A percentile compares a stretch with the other conserved stretches of the same genome.
These are phyloP conservation scores for Neonectria ditissima DNA, from an alignment of 2,329 filamentous ascomycete genomes.

Conservation along the genomic window DNA sequence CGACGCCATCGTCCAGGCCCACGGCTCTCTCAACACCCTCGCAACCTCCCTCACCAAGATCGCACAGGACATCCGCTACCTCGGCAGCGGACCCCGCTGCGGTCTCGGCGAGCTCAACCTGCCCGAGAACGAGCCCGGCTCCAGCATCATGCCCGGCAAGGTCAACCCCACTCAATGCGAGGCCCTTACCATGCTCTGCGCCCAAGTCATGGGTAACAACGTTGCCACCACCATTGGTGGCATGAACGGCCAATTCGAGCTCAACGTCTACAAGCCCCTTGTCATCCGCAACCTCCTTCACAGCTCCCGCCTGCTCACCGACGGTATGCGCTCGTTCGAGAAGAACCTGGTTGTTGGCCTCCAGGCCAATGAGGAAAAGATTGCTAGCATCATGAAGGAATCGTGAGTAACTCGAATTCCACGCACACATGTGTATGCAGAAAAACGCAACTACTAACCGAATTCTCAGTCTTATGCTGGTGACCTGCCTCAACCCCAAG, in stretches of 20 bases:
- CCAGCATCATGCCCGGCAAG: slow-evolving; percentile 99
- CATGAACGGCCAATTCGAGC: slow-evolving; percentile 97
- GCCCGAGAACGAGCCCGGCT: slow-evolving; percentile 97
- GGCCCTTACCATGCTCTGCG: slow-evolving; percentile 96
- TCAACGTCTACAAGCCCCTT: slow-evolving; percentile 99
- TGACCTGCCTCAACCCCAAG: slow-evolving; percentile 96
- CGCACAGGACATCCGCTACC: slow-evolving; percentile 96
- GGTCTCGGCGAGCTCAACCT: slow-evolving; percentile 93
- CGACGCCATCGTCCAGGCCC: slow-evolving; percentile 94
- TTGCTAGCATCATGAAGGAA: slow-evolving; percentile 90
- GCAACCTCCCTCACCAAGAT: slow-evolving; percentile 96
- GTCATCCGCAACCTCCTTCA: slow-evolving; percentile 96
- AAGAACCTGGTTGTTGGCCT: slow-evolving; percentile 91
- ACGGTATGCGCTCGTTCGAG: slow-evolving; percentile 96
- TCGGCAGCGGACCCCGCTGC: slow-evolving; percentile 94
- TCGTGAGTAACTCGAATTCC: slow-evolving; percentile 69
- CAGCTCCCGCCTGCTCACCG: slow-evolving; percentile 86
- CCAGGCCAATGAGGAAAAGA: slow-evolving; percentile 93
- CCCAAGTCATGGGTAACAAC: slow-evolving; percentile 98
- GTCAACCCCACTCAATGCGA: slow-evolving; percentile 99
- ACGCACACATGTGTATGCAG: neutral
- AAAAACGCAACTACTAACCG: slow-evolving; percentile 26
- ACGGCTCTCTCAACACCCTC: slow-evolving; percentile 92
- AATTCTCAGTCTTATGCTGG: slow-evolving; percentile 86
- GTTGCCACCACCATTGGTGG: slow-evolving; percentile 92